Base-by-base conservation (phyloP, 176 grass and related monocot species). In the Olyra latifolia region DNA sequence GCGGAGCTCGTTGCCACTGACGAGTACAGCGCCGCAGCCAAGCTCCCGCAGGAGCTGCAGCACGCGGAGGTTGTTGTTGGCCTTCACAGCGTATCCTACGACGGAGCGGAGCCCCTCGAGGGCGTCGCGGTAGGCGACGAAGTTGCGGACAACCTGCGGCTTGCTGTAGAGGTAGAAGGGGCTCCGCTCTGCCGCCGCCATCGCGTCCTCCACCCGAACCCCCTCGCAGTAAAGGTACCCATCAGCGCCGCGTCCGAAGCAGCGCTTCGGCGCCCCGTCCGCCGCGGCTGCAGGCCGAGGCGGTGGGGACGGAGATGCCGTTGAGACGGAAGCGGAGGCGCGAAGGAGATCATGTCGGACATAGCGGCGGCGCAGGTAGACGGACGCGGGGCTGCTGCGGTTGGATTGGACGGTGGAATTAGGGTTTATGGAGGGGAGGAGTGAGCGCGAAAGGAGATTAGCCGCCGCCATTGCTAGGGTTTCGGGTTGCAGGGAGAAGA, bases 101-200 rank as follows among this genome's bases (percentile, higher is more conserved):
- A 98, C 64, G 11, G 95, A 91, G 46, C 86, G 85, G 74, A 98
- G 78, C 15, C 90, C 95, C 68, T 81, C 64, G 80, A 98, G 95
- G 11, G 95, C 95, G n/a, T 87, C 81, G 35, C 81, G 55, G 71
- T 94, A 98, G 24, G 92, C 89, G 54, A 81, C 58, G 78, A 87
- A 91, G 85, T 98, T 98, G 66, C 92, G 88, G 62, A 89, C 86
- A 24, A 98, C 86, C 86, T 98, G 95, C 10, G 84, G 90, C 90
- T 91, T 98, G 88, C 92, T 98, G 73, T 98, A 98, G 23, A 98
- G 89, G 24, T 98, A 98, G 79, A 95, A 98, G 74, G 95, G 95
- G 81, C 86, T 98, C 72, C 92, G 68, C 74, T 86, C 95, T 1
- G 81, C 95, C 47, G 74, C 90, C 42, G 70, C 88, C 86, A 98